These are phyloP conservation scores for Xylariales sp. DNA, from an alignment of 2,329 filamentous ascomycete genomes.

Conservation along the genomic window DNA sequence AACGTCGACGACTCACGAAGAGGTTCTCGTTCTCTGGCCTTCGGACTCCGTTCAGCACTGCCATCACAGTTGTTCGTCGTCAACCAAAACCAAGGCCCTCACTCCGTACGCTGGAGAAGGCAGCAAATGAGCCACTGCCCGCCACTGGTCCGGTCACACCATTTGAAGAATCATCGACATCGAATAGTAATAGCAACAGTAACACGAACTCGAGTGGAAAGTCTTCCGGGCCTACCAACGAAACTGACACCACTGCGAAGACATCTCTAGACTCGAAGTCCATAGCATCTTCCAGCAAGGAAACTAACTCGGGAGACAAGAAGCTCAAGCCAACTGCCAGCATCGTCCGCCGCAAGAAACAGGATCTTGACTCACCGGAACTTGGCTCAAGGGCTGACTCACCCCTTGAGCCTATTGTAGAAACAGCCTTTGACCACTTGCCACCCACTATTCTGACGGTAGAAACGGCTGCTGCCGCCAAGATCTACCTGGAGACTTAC, in stretches of 20 bases:
- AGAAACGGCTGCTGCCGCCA: slow-evolving; percentile 74
- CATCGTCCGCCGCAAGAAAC: slow-evolving; percentile 20
- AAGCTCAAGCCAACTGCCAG: slow-evolving; percentile 17
- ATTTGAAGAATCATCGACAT: slow-evolving; percentile 17
- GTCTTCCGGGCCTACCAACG: slow-evolving; percentile 20
- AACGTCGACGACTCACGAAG: slow-evolving; percentile 21
- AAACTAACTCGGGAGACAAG: slow-evolving; percentile 24
- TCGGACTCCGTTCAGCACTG: slow-evolving; percentile 32
- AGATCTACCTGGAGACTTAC: slow-evolving; percentile 80
- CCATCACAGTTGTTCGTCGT: slow-evolving; percentile 38
- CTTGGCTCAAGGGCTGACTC: slow-evolving; percentile 21
- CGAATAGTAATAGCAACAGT: slow-evolving; percentile 21
- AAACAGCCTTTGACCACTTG: slow-evolving; percentile 8
- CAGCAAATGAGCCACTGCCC: slow-evolving; percentile 18
- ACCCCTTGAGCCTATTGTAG: slow-evolving; percentile 21
- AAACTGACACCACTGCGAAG: slow-evolving; percentile 28
- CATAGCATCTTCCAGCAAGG: slow-evolving; percentile 18
- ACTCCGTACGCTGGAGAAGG: slow-evolving; percentile 29
- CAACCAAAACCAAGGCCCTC: slow-evolving; percentile 33
- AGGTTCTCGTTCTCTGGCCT: slow-evolving; percentile 37
- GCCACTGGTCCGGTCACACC: slow-evolving; percentile 17
- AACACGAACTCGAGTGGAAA: slow-evolving; percentile 22
- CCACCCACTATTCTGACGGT: slow-evolving; percentile 52
- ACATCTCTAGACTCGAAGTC: slow-evolving; percentile 39
- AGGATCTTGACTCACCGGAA: slow-evolving; percentile 14